phyloP scores from a whole-genome alignment of 495 filamentous ascomycete genomes.

The Gamarada debralockiae region DNA sequence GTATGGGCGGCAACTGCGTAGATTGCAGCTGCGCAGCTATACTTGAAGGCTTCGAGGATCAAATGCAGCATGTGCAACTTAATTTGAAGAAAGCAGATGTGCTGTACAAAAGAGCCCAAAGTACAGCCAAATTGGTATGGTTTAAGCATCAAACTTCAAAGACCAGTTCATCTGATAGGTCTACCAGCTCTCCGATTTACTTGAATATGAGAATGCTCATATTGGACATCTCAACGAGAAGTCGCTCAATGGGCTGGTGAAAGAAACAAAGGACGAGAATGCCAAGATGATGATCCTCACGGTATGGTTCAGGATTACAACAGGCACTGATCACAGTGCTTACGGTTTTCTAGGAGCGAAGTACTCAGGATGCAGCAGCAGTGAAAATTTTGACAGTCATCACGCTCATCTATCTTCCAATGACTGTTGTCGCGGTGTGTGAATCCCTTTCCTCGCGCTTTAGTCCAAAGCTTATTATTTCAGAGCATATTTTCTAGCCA shows the following conservation, averaged over 20 bases:
- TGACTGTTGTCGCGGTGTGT: conserved; percentile 16
- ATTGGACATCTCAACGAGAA: not conserved
- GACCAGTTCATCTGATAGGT: not conserved
- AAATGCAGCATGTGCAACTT: conserved; percentile 6
- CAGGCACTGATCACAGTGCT: not conserved
- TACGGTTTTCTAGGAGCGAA: conserved; percentile 7
- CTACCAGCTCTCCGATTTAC: conserved; percentile 15
- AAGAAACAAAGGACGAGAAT: conserved; percentile 10
- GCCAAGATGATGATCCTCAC: conserved; percentile 11
- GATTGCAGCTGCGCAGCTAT: not conserved
- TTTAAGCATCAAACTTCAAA: not conserved
- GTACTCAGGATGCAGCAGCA: conserved; percentile 17
- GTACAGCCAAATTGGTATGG: conserved; percentile 16
- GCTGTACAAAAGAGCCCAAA: conserved; percentile 10
- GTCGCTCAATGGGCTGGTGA: conserved; percentile 11
- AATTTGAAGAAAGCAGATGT: conserved; percentile 2
- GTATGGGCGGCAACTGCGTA: not conserved
- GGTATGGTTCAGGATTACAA: not conserved
- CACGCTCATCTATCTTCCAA: conserved; percentile 18
- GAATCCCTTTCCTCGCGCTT: not conserved
- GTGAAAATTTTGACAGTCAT: conserved; percentile 22
- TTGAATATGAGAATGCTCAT: conserved; percentile 17
- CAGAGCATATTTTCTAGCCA: conserved; percentile 37
- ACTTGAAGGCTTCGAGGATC: conserved; percentile 11
- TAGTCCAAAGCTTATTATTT: not conserved